Base-by-base conservation (phyloP, 768 basidiomycete genomes). In the Hirschioporus abietinus region DNA sequence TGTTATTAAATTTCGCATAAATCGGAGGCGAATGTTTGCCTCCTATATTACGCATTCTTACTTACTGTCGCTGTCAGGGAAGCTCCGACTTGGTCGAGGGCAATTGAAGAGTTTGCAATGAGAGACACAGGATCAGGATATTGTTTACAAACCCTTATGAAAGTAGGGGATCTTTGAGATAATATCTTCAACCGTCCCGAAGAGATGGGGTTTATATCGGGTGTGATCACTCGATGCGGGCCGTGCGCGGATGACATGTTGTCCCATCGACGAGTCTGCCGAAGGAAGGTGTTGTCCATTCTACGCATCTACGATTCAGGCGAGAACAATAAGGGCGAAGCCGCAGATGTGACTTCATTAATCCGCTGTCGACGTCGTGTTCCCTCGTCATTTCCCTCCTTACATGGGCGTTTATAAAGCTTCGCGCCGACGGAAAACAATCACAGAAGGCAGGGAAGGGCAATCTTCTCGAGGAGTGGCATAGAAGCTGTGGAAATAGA, bases 151-250 rank as follows among this genome's bases (percentile, higher is more conserved):
- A 52, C 42, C 12, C 42, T 12, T 52, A 52, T 10, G 15, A 20
- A 52, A 15, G 42, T 52, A n/a, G 42, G 42, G 42, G 42, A 52
- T 20, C 42, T 52, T 52, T 52, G 42, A 6, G 42, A 52, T 52
- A 52, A 52, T 52, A 52, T 52, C 42, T 52, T 52, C 42, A 52
- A 5, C 42, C 42, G 20, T 15, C 42, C 42, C 15, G 42, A 52
- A 52, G 42, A 52, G 42, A 52, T 52, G 42, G n/a, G 42, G 42
- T 52, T 52, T 52, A 52, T 52, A 52, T 52, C 42, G 42, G 42
- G 12, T 52, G 42, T 52, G 42, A 52, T 52, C 42, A 15, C 42
- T 52, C 42, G 42, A 52, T 20, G 20, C 42, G 42, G 42, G 42
- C 42, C 12, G 42, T 52, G 42, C 20, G 20, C 42, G 42, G 42